Evolutionary conservation across 2,329 filamentous ascomycete genomes (phyloP).

Genomic region (Aspergillus niger): DNA sequence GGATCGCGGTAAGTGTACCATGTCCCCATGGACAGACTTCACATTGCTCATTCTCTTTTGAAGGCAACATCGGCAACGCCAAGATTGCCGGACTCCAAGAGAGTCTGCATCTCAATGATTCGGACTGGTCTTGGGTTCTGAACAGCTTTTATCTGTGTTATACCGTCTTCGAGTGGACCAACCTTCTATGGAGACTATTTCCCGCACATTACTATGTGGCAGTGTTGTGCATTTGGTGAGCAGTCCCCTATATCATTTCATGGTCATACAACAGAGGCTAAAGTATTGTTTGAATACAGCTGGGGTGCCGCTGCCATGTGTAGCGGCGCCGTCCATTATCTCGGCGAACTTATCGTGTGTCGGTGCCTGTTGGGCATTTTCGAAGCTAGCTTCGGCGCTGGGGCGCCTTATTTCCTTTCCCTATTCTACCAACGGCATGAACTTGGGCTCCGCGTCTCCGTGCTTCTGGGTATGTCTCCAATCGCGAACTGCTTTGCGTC

Average conservation of each 20-base stretch:
- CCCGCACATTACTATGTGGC: constrained; percentile 28
- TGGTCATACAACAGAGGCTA: neutral
- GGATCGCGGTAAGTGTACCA: constrained; percentile 20
- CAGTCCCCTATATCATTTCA: too few relatives aligned
- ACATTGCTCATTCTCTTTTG: neutral
- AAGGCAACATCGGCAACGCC: constrained; percentile 29
- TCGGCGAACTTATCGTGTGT: constrained; percentile 24
- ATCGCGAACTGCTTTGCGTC: constrained; percentile 44
- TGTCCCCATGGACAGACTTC: neutral
- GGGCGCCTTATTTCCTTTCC: constrained; percentile 40
- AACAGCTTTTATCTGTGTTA: constrained; percentile 30
- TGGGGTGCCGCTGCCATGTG: constrained; percentile 32
- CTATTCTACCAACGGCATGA: constrained; percentile 56
- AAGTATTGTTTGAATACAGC: constrained; percentile 9
- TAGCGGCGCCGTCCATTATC: constrained; percentile 24
- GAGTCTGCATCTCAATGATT: constrained; percentile 21
- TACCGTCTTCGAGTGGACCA: constrained; percentile 30
- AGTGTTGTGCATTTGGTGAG: constrained; percentile 26
- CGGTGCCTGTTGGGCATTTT: constrained; percentile 26
- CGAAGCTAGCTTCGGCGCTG: constrained; percentile 26
- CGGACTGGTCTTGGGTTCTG: constrained; percentile 30
- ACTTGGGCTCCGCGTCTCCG: constrained; percentile 50
- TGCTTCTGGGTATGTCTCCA: constrained; percentile 47
- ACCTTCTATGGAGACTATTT: constrained; percentile 28
- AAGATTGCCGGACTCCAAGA: constrained; percentile 27